Evolutionary conservation across 805 yeast species (phyloP).

Genomic region (Metschnikowia hibisci): DNA sequence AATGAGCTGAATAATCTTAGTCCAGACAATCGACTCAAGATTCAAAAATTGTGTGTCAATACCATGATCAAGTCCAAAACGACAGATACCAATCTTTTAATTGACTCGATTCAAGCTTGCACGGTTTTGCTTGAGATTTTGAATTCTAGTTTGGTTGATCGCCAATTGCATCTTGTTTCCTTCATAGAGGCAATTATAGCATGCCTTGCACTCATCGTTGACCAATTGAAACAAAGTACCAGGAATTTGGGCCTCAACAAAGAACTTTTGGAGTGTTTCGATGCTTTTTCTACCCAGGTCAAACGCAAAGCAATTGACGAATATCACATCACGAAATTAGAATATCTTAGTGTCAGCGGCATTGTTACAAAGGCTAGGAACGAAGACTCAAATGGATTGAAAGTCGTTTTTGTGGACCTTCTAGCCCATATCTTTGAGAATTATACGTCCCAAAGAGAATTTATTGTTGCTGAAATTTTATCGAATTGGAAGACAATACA

Average conservation of each 20-base stretch:
- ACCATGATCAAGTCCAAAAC: conserved; percentile 22
- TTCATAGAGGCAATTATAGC: conserved; percentile 39
- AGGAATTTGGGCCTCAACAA: neutral
- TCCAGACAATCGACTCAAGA: conserved; percentile 13
- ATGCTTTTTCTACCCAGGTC: conserved; percentile 16
- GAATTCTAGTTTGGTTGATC: conserved; percentile 38
- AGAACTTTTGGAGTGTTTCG: conserved; percentile 5
- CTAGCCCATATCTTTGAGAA: conserved; percentile 35
- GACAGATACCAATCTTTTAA: conserved; percentile 19
- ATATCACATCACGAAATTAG: conserved; percentile 51
- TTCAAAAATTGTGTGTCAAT: conserved; percentile 27
- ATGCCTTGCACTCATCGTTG: conserved; percentile 33
- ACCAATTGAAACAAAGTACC: conserved; percentile 22
- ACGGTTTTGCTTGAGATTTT: conserved; percentile 39
- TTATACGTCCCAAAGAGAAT: conserved; percentile 50
- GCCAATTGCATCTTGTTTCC: conserved; percentile 43
- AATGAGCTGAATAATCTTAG: conserved; percentile 20
- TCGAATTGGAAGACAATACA: conserved; percentile 38
- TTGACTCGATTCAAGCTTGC: conserved; percentile 28
- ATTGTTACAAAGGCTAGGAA: conserved; percentile 36
- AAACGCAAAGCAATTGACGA: conserved; percentile 36
- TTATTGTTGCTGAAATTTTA: conserved; percentile 59
- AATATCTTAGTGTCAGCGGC: conserved; percentile 44
- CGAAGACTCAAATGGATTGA: conserved; percentile 25
- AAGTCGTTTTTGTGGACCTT: conserved; percentile 26